phyloP scores from a whole-genome alignment of 306 rosid species.

The Canavalia ensiformis region DNA sequence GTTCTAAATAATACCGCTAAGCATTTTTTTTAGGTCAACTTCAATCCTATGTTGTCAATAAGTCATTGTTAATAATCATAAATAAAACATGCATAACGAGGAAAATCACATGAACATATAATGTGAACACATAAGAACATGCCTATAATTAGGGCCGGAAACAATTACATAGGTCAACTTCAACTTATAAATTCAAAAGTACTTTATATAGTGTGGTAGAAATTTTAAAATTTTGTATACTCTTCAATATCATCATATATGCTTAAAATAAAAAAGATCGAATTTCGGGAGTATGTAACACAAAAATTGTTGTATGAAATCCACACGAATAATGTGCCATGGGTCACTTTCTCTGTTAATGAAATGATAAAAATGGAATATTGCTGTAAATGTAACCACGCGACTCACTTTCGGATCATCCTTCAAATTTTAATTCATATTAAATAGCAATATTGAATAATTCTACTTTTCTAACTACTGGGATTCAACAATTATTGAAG shows the following conservation, averaged over 20 bases:
- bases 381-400: neutral
- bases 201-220: neutral
- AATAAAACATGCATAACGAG: neutral
- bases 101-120: conserved; percentile 8
- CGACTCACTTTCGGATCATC: neutral
- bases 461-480: neutral
- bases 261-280: neutral
- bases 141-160: conserved; percentile 10
- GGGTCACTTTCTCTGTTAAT: neutral
- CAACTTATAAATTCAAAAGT: conserved; percentile 12
- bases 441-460: neutral
- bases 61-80: neutral
- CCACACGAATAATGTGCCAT: neutral
- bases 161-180: conserved; percentile 10
- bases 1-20: too few species aligned
- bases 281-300: neutral
- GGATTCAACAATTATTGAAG: conserved; percentile 15
- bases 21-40: neutral
- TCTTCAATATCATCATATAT: neutral
- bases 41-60: neutral
- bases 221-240: neutral
- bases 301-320: neutral
- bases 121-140: neutral
- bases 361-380: neutral
- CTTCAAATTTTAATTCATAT: neutral